These are phyloP conservation scores for Penicillium turbatum DNA, from an alignment of 495 filamentous ascomycete species.

Conservation along the genomic window DNA sequence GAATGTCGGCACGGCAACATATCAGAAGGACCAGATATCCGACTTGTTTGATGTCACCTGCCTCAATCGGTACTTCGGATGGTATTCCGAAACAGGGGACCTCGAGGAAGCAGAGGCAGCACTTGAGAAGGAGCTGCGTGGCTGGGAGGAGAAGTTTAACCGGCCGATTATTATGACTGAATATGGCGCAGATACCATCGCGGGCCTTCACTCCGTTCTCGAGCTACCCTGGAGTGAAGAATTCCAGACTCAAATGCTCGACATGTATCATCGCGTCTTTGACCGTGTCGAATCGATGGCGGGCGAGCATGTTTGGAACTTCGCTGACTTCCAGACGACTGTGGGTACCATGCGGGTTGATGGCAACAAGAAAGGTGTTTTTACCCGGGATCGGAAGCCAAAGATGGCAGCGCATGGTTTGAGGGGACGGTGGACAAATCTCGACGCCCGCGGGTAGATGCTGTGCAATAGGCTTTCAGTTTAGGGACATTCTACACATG, in stretches of 20 bases:
- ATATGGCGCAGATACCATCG: conserved; percentile 12
- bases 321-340: conserved; percentile 12
- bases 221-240: conserved; percentile 11
- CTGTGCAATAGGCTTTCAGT: no score
- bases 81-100: conserved; percentile 5
- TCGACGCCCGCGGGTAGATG: not conserved
- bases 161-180: conserved; percentile 13
- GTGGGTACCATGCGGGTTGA: not conserved
- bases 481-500: no score
- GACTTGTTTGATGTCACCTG: conserved; percentile 3
- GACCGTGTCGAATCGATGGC: conserved; percentile 8
- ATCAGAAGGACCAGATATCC: not conserved
- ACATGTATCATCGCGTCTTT: conserved; percentile 13
- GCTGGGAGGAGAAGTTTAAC: conserved; percentile 9
- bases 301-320: conserved; percentile 16
- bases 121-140: not conserved
- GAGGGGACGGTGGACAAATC: not conserved
- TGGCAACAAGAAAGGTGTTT: conserved; percentile 7
- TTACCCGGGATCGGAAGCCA: conserved; percentile 4
- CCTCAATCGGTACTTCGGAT: conserved; percentile 4
- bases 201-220: conserved; percentile 7
- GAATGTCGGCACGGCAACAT: not conserved
- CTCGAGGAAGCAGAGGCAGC: not conserved
- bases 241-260: conserved; percentile 7
- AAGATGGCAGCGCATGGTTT: not conserved